A percentile compares a stretch with the other conserved stretches of the same genome.
Conservation (phyloP, 148 eudicot genomes). For the Mesembryanthemum crystallinum region DNA sequence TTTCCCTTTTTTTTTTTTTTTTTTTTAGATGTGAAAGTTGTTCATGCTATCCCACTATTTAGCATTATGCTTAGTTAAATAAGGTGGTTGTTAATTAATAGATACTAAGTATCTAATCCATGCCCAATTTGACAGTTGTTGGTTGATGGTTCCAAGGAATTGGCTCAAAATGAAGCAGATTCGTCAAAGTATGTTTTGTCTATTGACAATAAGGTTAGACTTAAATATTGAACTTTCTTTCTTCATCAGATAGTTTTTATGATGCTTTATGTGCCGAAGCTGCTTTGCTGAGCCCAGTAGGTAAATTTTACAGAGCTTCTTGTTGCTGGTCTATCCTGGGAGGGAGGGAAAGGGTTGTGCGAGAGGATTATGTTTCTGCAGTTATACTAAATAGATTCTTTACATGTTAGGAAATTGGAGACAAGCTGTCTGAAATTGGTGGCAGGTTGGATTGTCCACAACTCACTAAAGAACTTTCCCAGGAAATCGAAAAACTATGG, state of each 20-base stretch:
- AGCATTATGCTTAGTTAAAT: not conserved
- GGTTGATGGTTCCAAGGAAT: slow-evolving; percentile 79
- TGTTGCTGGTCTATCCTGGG: not conserved
- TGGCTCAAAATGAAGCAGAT: slow-evolving; percentile 57
- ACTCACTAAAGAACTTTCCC: slow-evolving; percentile 64
- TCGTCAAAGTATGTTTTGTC: slow-evolving; percentile 67
- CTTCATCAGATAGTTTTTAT: not conserved
- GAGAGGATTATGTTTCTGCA: not conserved
- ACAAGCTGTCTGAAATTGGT: slow-evolving; percentile 81
- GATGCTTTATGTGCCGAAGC: not conserved
- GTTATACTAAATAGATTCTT: slow-evolving; percentile 16
- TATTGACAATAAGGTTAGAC: slow-evolving; percentile 58
- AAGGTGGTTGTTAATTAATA: slow-evolving; percentile 3
- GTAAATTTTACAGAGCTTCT: not conserved
- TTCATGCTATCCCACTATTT: slow-evolving; percentile 15
- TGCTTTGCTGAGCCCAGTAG: not conserved
- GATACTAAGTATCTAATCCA: not conserved
- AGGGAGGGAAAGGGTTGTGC: too few species aligned
- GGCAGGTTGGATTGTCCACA: slow-evolving; percentile 74
- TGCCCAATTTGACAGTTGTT: slow-evolving; percentile 52
- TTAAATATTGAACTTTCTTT: not conserved
- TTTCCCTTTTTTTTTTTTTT: slow-evolving; percentile 39
- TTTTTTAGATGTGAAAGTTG: slow-evolving; percentile 15
- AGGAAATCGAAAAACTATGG: slow-evolving; percentile 76
- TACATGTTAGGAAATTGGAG: slow-evolving; percentile 65